A percentile compares a stretch with the other conserved stretches of the same genome.
These are phyloP conservation scores for Cornus kousa DNA, from an alignment of 148 eudicot species.

Conservation along the genomic window DNA sequence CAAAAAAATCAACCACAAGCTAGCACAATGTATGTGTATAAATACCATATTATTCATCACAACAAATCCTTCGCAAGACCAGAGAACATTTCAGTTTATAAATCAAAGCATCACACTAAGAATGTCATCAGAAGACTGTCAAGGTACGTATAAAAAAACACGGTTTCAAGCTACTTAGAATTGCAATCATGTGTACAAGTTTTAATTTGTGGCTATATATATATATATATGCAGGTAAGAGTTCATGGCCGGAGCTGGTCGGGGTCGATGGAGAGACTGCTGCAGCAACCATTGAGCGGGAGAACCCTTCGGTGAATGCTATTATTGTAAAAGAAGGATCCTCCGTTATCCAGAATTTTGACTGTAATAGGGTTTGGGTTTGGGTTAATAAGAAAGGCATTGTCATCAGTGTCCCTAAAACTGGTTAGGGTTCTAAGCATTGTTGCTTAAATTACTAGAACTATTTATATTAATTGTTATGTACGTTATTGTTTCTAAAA, in stretches of 20 bases:
- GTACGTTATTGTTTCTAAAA: too few relatives aligned
- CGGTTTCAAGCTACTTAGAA: neutral
- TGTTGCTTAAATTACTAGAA: too few relatives aligned
- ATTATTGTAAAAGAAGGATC: neutral
- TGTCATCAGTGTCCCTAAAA: neutral
- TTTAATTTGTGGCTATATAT: neutral
- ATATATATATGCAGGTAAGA: neutral
- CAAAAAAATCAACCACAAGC: too few relatives aligned
- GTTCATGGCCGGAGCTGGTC: neutral
- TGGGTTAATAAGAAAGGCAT: neutral
- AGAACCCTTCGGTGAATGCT: neutral
- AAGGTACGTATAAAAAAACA: neutral
- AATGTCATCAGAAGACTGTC: neutral
- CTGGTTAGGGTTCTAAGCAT: neutral
- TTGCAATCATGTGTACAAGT: neutral
- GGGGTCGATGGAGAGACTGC: neutral
- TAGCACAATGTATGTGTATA: neutral
- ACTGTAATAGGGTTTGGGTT: neutral
- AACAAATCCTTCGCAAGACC: neutral
- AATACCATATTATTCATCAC: neutral
- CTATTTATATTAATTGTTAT: too few relatives aligned
- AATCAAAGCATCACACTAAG: neutral
- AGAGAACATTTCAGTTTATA: neutral
- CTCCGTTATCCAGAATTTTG: neutral
- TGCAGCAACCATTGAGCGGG: neutral